Base-by-base conservation (phyloP, 257 asterid species). In the Hygrophila difformis region DNA sequence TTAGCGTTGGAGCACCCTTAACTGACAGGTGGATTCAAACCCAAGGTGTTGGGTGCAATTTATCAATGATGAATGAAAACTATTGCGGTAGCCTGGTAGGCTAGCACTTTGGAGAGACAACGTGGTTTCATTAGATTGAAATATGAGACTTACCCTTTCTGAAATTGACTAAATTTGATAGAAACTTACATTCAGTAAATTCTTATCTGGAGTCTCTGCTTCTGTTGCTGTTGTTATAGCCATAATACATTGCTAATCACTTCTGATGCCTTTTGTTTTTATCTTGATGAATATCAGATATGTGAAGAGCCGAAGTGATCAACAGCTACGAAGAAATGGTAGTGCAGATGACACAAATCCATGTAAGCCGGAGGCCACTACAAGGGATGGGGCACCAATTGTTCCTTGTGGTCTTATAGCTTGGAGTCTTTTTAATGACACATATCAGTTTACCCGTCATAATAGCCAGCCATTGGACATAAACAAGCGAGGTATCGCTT, bases 321-420 rank as follows among this genome's bases (percentile, higher is more conserved):
- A 76, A 66, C 96, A 91, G 55, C 67, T 91, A 66, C 75, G 82
- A 66, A 70, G 60, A 43, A 41, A 29, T 14, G 55, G 61, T 13
- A 70, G 49, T 39, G 61, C 21, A 39, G 43, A 53, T 44, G 67
- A 63, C 23, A 72, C 73, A 19, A 24, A 60, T 68, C 28, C 77
- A n/a, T 91, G 99, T 70, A 68, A 67, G 22, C 99, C 99, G 0
- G 99, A 91, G 73, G 89, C 62, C 57, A 18, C 34, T 16, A 68
- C 70, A 28, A 3, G n/a, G 1, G 23, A 67, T 60, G 66, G 71
- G 26, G 6, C 0, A 12, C 74, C 94, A 20, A 82, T 91, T 51
- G 95, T 91, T 51, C 99, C 99, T 39, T 91, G 99, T 63, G 99
- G 99, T 58, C 94, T 91, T 58, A 87, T 91, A 36, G 99, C 99